Percentiles rank a stretch among this genome's conserved stretches.
phyloP scores from a whole-genome alignment of 352 stramenopile species.

The Globisporangium perplexum region DNA sequence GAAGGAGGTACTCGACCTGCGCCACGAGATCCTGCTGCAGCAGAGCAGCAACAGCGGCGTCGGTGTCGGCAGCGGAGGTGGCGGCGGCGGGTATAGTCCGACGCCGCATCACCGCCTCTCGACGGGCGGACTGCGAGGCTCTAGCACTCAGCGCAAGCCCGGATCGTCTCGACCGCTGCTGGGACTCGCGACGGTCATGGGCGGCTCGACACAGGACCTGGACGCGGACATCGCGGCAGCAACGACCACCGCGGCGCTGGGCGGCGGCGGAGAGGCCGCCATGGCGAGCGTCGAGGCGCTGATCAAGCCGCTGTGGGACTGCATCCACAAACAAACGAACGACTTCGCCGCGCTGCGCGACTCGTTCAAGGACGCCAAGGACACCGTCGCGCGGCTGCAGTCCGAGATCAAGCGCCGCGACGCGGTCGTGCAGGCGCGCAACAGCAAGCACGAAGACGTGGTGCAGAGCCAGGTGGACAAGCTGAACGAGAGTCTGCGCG shows the following conservation, averaged over 20 bases:
- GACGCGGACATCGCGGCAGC: conserved; percentile 17
- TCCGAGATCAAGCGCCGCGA: conserved; percentile 81
- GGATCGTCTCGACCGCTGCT: conserved; percentile 2
- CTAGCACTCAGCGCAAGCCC: conserved; percentile 5
- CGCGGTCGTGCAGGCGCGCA: conserved; percentile 66
- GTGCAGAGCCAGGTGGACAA: conserved; percentile 76
- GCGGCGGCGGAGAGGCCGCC: neutral
- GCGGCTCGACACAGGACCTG: conserved; percentile 14
- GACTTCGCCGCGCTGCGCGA: conserved; percentile 56
- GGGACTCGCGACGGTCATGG: conserved; percentile 15
- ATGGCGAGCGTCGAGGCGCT: conserved; percentile 11
- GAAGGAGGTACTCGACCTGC: conserved; percentile 75
- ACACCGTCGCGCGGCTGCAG: conserved; percentile 63
- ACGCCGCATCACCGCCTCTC: conserved; percentile 57
- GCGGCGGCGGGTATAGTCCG: conserved; percentile 25
- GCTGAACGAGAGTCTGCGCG: conserved; percentile 64
- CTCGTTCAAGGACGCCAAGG: conserved; percentile 64
- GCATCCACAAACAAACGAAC: conserved; percentile 75
- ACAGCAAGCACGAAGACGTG: conserved; percentile 65
- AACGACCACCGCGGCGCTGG: conserved; percentile 16
- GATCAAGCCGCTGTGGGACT: conserved; percentile 70
- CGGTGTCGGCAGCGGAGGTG: neutral
- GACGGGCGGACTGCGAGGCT: conserved; percentile 21
- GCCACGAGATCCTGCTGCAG: conserved; percentile 68
- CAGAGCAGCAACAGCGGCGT: conserved; percentile 26